phyloP scores from a whole-genome alignment of 1,139 yeast species.

The Pichia kudriavzevii region DNA sequence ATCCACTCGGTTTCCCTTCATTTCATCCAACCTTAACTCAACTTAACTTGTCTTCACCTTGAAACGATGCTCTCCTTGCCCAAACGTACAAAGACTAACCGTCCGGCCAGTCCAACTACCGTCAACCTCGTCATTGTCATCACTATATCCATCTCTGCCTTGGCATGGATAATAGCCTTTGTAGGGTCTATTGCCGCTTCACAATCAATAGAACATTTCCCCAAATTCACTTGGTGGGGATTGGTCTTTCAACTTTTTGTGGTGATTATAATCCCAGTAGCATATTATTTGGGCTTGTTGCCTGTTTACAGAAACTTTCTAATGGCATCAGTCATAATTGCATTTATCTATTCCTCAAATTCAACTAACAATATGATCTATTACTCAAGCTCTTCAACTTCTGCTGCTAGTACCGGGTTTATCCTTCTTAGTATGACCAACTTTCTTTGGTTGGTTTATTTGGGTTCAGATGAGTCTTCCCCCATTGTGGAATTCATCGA shows the following conservation, averaged over 20 bases:
- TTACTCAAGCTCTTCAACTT: constrained; percentile 51
- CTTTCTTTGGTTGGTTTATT: constrained; percentile 73
- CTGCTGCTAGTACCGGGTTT: constrained; percentile 91
- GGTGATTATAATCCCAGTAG: constrained; percentile 44
- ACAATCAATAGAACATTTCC: constrained; percentile 35
- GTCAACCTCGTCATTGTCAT: constrained; percentile 7
- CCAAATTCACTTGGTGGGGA: constrained; percentile 96
- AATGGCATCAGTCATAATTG: constrained; percentile 51
- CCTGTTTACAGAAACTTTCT: constrained; percentile 65
- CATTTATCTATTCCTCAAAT: constrained; percentile 77
- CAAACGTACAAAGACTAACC: background rate
- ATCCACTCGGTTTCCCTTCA: no score
- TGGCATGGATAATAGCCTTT: constrained; percentile 79
- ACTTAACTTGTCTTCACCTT: no score
- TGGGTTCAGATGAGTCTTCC: constrained; percentile 73
- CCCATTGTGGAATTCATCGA: constrained; percentile 81
- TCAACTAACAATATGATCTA: constrained; percentile 76
- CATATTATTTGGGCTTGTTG: constrained; percentile 61
- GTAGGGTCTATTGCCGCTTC: constrained; percentile 72
- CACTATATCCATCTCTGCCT: constrained; percentile 28
- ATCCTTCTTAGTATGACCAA: constrained; percentile 76
- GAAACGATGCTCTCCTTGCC: no score
- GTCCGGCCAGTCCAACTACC: background rate
- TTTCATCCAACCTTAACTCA: no score
- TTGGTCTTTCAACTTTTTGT: constrained; percentile 71